Evolutionary conservation across 2,329 filamentous ascomycete genomes (phyloP).

Genomic region (Colletotrichum gloeosporioides): DNA sequence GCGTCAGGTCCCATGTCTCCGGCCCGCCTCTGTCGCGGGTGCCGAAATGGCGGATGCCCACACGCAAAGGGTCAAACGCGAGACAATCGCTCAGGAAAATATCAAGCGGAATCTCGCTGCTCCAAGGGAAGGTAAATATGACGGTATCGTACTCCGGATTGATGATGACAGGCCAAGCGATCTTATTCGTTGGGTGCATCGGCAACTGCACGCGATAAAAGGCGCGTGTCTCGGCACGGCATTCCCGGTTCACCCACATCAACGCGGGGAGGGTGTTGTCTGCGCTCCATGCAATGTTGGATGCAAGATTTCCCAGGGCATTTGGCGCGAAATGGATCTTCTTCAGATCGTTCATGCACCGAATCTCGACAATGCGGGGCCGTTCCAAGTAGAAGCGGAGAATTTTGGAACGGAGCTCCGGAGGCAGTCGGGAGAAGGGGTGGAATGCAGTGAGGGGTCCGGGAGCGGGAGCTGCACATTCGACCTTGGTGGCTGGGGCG

Average conservation of each 20-base stretch:
- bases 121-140: slow-evolving; percentile 23
- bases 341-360: slow-evolving; percentile 34
- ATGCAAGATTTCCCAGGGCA: slow-evolving; percentile 14
- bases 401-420: slow-evolving; percentile 54
- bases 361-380: slow-evolving; percentile 48
- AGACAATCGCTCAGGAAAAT: slow-evolving; percentile 21
- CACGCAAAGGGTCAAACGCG: slow-evolving; percentile 16
- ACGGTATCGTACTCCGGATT: slow-evolving; percentile 25
- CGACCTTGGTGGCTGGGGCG: background rate
- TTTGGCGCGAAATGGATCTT: slow-evolving; percentile 20
- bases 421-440: slow-evolving; percentile 47
- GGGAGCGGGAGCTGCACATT: background rate
- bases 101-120: slow-evolving; percentile 20
- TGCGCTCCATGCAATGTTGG: slow-evolving; percentile 23
- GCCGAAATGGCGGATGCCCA: slow-evolving; percentile 19
- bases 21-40: slow-evolving; percentile 17
- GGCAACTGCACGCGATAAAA: slow-evolving; percentile 26
- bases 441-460: slow-evolving; percentile 22
- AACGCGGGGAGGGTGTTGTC: slow-evolving; percentile 24
- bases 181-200: slow-evolving; percentile 22
- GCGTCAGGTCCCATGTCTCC: slow-evolving; percentile 21
- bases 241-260: slow-evolving; percentile 25
- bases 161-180: slow-evolving; percentile 21
- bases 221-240: slow-evolving; percentile 20
- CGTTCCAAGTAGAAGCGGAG: slow-evolving; percentile 50